phyloP scores from a whole-genome alignment of 1,284 basidiomycete species.

The Rhodotorula sp. region DNA sequence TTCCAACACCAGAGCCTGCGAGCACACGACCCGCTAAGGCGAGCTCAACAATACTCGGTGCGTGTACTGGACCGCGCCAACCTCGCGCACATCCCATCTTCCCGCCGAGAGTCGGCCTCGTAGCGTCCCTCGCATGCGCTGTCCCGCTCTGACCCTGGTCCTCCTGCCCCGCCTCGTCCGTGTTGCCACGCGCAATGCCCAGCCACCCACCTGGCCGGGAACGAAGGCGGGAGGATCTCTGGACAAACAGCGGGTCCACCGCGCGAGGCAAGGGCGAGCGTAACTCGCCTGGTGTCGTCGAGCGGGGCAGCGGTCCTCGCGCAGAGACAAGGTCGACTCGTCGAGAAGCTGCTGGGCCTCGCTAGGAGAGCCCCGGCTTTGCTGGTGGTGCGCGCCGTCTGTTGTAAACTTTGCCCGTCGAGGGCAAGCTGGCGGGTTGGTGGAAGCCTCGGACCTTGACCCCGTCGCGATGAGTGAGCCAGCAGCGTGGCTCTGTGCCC shows the following conservation, averaged over 20 bases:
- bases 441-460: slow-evolving; percentile 18
- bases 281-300: no score
- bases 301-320: slow-evolving; percentile 18
- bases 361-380: background rate
- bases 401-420: slow-evolving; percentile 15
- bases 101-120: background rate
- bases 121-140: background rate
- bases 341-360: no score
- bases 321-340: background rate
- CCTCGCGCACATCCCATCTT: slow-evolving; percentile 22
- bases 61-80: slow-evolving; percentile 16
- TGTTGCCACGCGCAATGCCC: background rate
- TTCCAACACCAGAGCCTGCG: background rate
- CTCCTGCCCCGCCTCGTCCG: background rate
- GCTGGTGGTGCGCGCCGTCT: slow-evolving; percentile 34
- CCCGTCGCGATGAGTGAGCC: slow-evolving; percentile 4
- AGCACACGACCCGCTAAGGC: background rate
- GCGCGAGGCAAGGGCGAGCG: background rate
- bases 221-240: slow-evolving; percentile 3
- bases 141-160: background rate
- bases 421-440: slow-evolving; percentile 17
- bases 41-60: background rate
- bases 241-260: slow-evolving; percentile 2
- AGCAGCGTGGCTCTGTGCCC: background rate
- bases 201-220: background rate